Evolutionary conservation across 768 basidiomycete species (phyloP).

Genomic region (Amanita molliuscula): DNA sequence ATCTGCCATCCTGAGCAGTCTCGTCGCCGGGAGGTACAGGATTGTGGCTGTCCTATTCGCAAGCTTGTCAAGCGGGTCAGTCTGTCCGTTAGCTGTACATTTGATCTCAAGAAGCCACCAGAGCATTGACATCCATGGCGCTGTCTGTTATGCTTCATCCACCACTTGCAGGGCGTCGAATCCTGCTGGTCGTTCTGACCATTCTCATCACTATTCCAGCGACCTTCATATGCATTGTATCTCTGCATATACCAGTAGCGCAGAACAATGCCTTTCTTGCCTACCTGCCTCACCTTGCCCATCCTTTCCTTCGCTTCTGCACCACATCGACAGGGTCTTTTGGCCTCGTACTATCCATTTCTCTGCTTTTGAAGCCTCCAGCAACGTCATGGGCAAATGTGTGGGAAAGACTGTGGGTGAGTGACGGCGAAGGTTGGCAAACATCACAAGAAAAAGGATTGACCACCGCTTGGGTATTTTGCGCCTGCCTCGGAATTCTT

Average conservation of each 20-base stretch:
- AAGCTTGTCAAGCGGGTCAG: constrained; percentile 47
- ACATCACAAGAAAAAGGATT: constrained; percentile 45
- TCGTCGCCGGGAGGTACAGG: constrained; percentile 46
- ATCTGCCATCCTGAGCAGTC: constrained; percentile 34
- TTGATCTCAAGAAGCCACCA: constrained; percentile 11
- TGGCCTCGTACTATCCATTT: constrained; percentile 40
- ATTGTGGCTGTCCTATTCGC: constrained; percentile 37
- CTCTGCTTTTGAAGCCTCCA: constrained; percentile 37
- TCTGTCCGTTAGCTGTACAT: background rate
- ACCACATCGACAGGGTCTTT: constrained; percentile 47
- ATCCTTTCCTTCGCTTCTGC: constrained; percentile 39
- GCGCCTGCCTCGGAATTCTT: constrained; percentile 33
- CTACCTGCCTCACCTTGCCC: constrained; percentile 23
- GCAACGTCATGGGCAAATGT: constrained; percentile 43
- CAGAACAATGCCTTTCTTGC: background rate
- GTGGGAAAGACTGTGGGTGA: constrained; percentile 54
- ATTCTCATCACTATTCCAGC: constrained; percentile 24
- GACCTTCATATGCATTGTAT: constrained; percentile 28
- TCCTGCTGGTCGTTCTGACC: constrained; percentile 25
- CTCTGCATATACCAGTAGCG: constrained; percentile 25
- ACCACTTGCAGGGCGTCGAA: constrained; percentile 34
- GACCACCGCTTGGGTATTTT: constrained; percentile 44
- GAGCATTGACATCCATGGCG: constrained; percentile 35
- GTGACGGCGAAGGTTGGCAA: constrained; percentile 40
- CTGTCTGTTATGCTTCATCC: constrained; percentile 46